Base-by-base conservation (phyloP, 371 early-diverging fungal species). In the Mortierella sp. region DNA sequence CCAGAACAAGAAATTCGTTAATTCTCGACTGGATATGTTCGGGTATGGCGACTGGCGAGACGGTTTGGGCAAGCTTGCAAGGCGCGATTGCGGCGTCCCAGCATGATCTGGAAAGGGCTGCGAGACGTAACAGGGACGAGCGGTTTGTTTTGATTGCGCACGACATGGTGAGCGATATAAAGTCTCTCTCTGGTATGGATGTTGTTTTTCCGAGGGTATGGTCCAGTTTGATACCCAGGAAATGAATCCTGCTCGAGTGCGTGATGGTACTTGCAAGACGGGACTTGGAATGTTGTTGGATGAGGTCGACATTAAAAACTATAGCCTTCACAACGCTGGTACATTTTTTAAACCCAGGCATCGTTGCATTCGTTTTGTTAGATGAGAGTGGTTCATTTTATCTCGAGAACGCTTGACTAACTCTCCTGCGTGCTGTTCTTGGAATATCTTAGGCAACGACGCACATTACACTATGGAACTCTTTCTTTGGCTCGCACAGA, bases 261-360 rank as follows among this genome's bases (percentile, higher is more conserved):
- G 88, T 28, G 81, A 91, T 44, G 73, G 89, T 6, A 88, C 90
- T 74, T 88, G 88, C 44, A 89, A 90, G 44, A 90, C 90, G 24
- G 90, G 91, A 24, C 83, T 94, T 38, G 92, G 92, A 3, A 89
- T 78, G 60, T 80, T 91, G 34, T 76, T 93, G 45, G 82, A 89
- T 68, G 72, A 84, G 9, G 70, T 94, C 13, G 83, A 84, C 1
- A 89, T 94, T 73, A 92, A 92, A 13, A 83, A 90, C 63, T 92
- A 91, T 87, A 75, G 90, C 82, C 83, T 94, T 44, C 94, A 94
- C 78, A 94, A 94, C 79, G 94, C 94, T 55, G 94, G 94, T 92
- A 91, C 11, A 16, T 11, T 9, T 16, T 50, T 3, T 38, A 38
- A 1, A 14, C 5, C 42, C 42, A 5, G 26, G 70, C 6, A 24